Evolutionary conservation across 768 basidiomycete species (phyloP), one percentile per base, ranked within the genome.

Genomic region (Pleurotus citrinopileatus): DNA sequence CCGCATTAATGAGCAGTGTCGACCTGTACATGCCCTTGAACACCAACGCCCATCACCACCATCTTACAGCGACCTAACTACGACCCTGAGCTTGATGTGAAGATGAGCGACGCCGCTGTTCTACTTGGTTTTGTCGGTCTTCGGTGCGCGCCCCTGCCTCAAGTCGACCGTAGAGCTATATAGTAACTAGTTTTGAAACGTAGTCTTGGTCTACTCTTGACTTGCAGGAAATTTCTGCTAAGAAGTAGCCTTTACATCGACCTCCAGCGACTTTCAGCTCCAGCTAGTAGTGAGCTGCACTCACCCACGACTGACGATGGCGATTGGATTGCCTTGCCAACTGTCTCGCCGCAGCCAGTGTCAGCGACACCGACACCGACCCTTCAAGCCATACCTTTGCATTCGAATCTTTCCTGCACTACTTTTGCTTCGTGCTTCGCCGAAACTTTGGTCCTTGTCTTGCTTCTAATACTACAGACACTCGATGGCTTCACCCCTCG

Each of bases 391-490:
- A 17, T 34, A 23, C 23, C 48, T 27, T 67, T 79, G 40, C 87
- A 90, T 58, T 81, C 84, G 0, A 64, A 66, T 3, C 62, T 89
- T 0, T 76, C 90, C 0, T 71, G 84, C 38, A 73, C 70, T 0
- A 65, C 84, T 5, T 92, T 94, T 60, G 79, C 88, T 0, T 67
- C 82, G 27, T 86, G 84, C 60, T 89, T 92, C 65, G 79, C 86
- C 1, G 91, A 92, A 68, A 82, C 84, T 48, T 86, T 84, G 57
- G 79, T 81, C 60, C 70, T 93, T 55, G 92, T 92, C 61, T 57
- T 82, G 10, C 72, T 93, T 53, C 71, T 93, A 4, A 79, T 92
- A 67, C 76, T 81, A n/a, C 91, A 94, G 68, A 86, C 78, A 2
- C 50, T 82, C 43, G 71, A 76, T 36, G 38, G 84, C 1, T 73